A percentile compares a stretch with the other conserved stretches of the same genome.
These are phyloP conservation scores for Isoetes taiwanensis DNA, from an alignment of 75 land plant species.

Conservation along the genomic window DNA sequence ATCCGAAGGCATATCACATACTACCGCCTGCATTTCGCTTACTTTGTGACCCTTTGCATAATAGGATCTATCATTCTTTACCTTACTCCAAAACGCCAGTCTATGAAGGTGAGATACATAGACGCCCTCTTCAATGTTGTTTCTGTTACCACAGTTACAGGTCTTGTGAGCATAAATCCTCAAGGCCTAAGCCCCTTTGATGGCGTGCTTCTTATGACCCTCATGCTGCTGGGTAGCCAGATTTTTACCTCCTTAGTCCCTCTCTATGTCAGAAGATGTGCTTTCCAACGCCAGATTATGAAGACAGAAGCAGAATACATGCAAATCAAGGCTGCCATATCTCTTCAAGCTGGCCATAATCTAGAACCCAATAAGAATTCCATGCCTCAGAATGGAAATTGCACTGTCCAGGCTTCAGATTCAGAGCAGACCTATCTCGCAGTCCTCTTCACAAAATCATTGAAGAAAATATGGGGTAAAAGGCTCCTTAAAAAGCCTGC, in stretches of 20 bases:
- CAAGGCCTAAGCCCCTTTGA: background rate
- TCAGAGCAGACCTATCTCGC: background rate
- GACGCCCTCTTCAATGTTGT: background rate
- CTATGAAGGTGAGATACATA: background rate
- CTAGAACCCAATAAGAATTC: too few species aligned
- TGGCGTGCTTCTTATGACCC: background rate
- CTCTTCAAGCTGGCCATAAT: too few species aligned
- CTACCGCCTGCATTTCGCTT: slow-evolving; percentile 6
- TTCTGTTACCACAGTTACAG: background rate
- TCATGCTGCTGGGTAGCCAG: background rate
- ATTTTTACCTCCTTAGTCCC: background rate
- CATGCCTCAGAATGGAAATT: too few species aligned
- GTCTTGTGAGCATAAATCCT: background rate
- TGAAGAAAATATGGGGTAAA: too few species aligned
- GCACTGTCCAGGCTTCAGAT: background rate
- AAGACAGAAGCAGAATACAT: background rate
- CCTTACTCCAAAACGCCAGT: background rate
- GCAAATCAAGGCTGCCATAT: too few species aligned
- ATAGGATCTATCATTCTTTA: background rate
- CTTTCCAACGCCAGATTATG: background rate
- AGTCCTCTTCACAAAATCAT: background rate
- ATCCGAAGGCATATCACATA: too few species aligned
- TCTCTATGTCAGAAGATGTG: background rate
- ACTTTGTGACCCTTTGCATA: background rate
- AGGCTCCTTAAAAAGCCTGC: too few species aligned